Evolutionary conservation across 106 monocot genomes (phyloP).

Genomic region (Dioscorea zingiberensis): DNA sequence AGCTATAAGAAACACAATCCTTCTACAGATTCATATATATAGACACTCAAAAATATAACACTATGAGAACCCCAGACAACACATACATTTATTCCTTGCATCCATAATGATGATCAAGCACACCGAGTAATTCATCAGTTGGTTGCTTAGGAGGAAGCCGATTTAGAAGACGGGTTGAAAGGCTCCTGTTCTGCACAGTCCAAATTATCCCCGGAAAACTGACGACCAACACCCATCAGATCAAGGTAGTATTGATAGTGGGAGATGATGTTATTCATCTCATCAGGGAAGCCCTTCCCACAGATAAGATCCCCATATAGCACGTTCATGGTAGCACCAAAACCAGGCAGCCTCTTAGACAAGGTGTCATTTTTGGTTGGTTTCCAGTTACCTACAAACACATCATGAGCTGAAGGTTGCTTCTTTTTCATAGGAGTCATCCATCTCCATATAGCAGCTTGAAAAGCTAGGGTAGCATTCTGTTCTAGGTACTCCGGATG

Average conservation of each 20-base stretch:
- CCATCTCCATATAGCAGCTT: constrained; percentile 85
- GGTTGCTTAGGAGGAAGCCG: constrained; percentile 35
- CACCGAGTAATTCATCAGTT: background rate
- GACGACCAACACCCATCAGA: constrained; percentile 81
- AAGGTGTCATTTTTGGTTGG: constrained; percentile 88
- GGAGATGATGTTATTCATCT: constrained; percentile 84
- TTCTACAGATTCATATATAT: too few species aligned
- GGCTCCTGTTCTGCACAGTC: constrained; percentile 76
- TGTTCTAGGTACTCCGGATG: constrained; percentile 83
- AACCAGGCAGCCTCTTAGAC: constrained; percentile 79
- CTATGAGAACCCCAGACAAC: too few species aligned
- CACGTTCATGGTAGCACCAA: constrained; percentile 86
- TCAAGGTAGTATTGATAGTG: constrained; percentile 95
- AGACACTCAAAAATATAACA: too few species aligned
- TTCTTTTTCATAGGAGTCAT: constrained; percentile 89
- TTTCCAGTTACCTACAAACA: constrained; percentile 84
- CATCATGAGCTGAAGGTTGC: constrained; percentile 94
- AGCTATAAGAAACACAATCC: too few species aligned
- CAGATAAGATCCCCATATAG: constrained; percentile 67
- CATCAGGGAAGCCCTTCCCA: constrained; percentile 67
- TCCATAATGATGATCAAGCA: background rate
- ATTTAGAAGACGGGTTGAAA: constrained; percentile 59
- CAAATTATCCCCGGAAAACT: constrained; percentile 69
- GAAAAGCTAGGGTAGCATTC: constrained; percentile 90
- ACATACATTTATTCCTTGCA: constrained; percentile 2